Percentiles rank a stretch among this genome's conserved stretches.
Evolutionary conservation across 768 basidiomycete species (phyloP).

Genomic region (Postia placenta): DNA sequence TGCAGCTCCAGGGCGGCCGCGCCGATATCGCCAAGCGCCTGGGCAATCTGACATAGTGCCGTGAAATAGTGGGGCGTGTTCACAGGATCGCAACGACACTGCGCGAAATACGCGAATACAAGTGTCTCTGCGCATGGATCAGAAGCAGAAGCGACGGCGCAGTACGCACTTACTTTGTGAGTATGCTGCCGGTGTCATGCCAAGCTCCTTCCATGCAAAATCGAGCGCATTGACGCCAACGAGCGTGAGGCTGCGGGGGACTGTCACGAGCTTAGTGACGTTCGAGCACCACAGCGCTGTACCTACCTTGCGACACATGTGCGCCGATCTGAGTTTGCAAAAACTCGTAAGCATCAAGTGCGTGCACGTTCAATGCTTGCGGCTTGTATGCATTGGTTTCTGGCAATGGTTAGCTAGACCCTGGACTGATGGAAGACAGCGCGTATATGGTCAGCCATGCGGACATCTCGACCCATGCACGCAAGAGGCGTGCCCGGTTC

Average conservation of each 20-base stretch:
- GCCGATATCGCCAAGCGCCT: constrained; percentile 41
- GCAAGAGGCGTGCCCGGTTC: constrained; percentile 56
- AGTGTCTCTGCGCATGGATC: constrained; percentile 49
- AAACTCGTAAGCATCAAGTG: not conserved
- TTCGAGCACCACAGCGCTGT: too few relatives aligned
- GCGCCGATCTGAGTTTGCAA: not conserved
- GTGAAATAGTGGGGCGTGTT: constrained; percentile 61
- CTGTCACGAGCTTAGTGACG: too few relatives aligned
- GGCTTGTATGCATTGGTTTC: not conserved
- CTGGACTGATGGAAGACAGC: constrained; percentile 22
- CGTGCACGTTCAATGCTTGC: not conserved
- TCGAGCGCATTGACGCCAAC: not conserved
- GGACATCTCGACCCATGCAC: constrained; percentile 77
- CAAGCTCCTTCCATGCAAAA: constrained; percentile 42
- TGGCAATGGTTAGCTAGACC: too few relatives aligned
- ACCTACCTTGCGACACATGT: not conserved
- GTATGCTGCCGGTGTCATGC: constrained; percentile 61
- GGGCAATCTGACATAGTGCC: constrained; percentile 45
- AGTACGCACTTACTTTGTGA: constrained; percentile 51
- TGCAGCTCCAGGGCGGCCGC: constrained; percentile 46
- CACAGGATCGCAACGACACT: constrained; percentile 74
- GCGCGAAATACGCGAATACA: constrained; percentile 70
- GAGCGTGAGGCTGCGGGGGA: not conserved
- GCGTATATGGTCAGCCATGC: constrained; percentile 59
- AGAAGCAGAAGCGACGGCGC: too few relatives aligned